Conservation (phyloP, 805 yeast species). For the Starmerella ratchasimensis region DNA sequence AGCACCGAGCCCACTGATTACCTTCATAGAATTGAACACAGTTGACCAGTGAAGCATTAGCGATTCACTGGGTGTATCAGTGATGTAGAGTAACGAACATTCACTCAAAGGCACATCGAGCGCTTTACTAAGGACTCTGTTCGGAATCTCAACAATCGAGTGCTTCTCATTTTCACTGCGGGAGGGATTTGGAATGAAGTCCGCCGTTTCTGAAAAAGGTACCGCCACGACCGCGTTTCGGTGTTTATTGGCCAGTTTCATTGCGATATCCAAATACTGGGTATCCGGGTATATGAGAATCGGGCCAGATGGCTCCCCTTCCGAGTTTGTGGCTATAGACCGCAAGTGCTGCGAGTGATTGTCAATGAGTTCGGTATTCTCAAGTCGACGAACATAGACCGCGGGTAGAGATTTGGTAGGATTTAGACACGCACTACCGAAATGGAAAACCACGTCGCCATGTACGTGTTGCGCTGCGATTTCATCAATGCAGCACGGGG, state of each 20-base stretch:
- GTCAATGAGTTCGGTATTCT: too few relatives aligned
- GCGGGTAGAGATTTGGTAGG: conserved; percentile 62
- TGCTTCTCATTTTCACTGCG: too few relatives aligned
- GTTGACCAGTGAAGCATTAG: conserved; percentile 64
- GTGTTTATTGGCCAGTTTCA: conserved; percentile 19
- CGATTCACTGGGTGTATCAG: conserved; percentile 60
- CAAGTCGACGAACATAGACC: conserved; percentile 60
- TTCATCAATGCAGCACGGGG: conserved; percentile 91
- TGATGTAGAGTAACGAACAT: conserved; percentile 8
- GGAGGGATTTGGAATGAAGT: conserved; percentile 12
- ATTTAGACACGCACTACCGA: conserved; percentile 88
- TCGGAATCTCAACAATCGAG: conserved; percentile 8
- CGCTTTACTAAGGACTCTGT: conserved; percentile 9
- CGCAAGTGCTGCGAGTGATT: too few relatives aligned
- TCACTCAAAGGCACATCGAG: conserved; percentile 1
- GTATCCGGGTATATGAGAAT: conserved; percentile 56
- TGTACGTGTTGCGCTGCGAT: conserved; percentile 89
- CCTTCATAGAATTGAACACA: conserved; percentile 31
- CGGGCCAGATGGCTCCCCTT: too few relatives aligned
- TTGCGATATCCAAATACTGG: conserved; percentile 39
- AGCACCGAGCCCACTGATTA: conserved; percentile 7
- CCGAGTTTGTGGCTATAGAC: too few relatives aligned
- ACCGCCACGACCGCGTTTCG: conserved; percentile 25
- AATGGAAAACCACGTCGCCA: conserved; percentile 77
- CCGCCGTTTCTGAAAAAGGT: conserved; percentile 16